Evolutionary conservation across 2,329 filamentous ascomycete genomes (phyloP), one percentile per base, ranked within the genome.

Genomic region (Thelonectria olida): DNA sequence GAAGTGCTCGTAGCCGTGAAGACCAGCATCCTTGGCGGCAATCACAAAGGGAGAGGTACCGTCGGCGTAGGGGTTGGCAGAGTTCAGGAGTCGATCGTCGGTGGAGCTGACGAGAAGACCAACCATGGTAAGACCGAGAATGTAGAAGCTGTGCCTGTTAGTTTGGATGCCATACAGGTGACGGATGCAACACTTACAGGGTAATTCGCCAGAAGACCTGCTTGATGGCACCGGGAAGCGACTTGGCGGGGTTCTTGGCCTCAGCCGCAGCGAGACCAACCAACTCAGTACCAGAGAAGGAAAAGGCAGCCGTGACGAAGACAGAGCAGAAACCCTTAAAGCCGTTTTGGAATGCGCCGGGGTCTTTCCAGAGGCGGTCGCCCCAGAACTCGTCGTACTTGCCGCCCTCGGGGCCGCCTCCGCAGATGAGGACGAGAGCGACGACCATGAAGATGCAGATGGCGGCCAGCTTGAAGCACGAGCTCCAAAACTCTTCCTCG

Each of bases 181-280:
- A 5, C 66, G 61, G 9, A 1, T 0, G 0, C 1, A 0, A 5
- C n/a, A 60, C 62, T 55, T 28, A 74, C 64, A 83, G 73, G n/a
- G 80, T 81, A 65, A 84, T 82, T 72, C 82, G 80, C 81, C 81
- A 83, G 67, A 83, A 84, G 28, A 84, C 90, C 76, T 95, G 92
- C 80, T 93, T 95, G 71, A 93, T 88, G 2, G 92, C 92, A 20
- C 88, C 89, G 1, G 92, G 92, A 0, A 96, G 83, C 1, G 89
- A 86, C 73, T 91, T 88, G 64, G 87, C 84, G 1, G 90, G 90
- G 70, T 91, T 90, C 4, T 74, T 77, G 0, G 88, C 86, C 76
- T 92, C 90, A 12, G 89, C 90, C 4, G 90, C 90, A 5, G 89
- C 88, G 8, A 92, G 83, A 71, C 89, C 90, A 45, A 91, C 88